phyloP scores from a whole-genome alignment of 495 filamentous ascomycete species.

The Aspergillus ellipticus region DNA sequence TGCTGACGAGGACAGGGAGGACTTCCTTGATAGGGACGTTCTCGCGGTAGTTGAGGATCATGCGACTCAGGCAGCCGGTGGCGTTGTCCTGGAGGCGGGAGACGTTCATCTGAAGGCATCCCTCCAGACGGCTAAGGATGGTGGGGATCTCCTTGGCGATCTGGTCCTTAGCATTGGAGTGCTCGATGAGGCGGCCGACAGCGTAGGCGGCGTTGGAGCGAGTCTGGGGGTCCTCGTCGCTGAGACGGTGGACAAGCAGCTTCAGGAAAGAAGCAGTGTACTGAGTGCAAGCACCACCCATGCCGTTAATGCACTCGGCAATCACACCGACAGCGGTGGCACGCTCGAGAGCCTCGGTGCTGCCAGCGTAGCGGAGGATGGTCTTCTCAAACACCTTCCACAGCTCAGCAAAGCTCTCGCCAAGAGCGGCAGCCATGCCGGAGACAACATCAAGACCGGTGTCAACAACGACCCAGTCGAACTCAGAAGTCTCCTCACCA shows the following conservation, averaged over 20 bases:
- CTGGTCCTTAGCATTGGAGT: constrained; percentile 67
- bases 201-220: constrained; percentile 94
- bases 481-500: constrained; percentile 83
- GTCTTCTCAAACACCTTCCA: constrained; percentile 94
- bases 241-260: constrained; percentile 79
- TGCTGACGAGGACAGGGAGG: constrained; percentile 70
- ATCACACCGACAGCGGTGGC: constrained; percentile 85
- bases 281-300: constrained; percentile 72
- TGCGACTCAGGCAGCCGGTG: constrained; percentile 84
- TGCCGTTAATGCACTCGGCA: constrained; percentile 84
- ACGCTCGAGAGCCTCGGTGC: constrained; percentile 79
- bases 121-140: constrained; percentile 80
- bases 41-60: constrained; percentile 81
- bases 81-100: constrained; percentile 88
- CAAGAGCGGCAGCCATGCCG: constrained; percentile 77
- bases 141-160: constrained; percentile 69
- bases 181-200: constrained; percentile 74
- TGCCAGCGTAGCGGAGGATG: constrained; percentile 80
- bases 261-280: constrained; percentile 73
- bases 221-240: constrained; percentile 86
- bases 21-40: constrained; percentile 75
- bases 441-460: constrained; percentile 87
- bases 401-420: constrained; percentile 73
- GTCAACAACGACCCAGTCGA: constrained; percentile 95
- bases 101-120: constrained; percentile 68